Evolutionary conservation across 352 stramenopile genomes (phyloP).

Genomic region (Phytophthora pistaciae): DNA sequence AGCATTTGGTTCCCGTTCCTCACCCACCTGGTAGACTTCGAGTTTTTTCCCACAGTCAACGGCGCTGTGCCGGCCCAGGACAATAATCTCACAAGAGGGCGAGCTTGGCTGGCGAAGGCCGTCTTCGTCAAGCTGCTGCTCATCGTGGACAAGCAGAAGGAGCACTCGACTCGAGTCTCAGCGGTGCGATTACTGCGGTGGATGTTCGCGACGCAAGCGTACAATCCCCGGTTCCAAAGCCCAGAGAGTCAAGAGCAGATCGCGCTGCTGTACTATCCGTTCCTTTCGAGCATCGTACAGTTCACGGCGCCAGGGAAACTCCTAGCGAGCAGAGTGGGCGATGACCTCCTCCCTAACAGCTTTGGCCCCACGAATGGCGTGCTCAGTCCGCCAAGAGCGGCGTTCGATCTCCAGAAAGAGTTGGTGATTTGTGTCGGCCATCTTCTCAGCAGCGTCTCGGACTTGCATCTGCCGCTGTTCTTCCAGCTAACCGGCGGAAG

Average conservation of each 20-base stretch:
- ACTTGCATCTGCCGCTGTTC: slow-evolving; percentile 47
- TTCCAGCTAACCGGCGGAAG: slow-evolving; percentile 37
- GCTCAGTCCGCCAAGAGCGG: slow-evolving; percentile 8
- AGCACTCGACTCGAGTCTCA: slow-evolving; percentile 66
- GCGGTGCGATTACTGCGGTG: slow-evolving; percentile 61
- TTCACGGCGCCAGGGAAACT: slow-evolving; percentile 66
- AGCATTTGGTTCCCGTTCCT: slow-evolving; percentile 80
- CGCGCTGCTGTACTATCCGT: slow-evolving; percentile 67
- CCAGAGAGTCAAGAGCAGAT: slow-evolving; percentile 64
- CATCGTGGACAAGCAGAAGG: slow-evolving; percentile 65
- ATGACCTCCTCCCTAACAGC: background rate
- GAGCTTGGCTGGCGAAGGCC: slow-evolving; percentile 64
- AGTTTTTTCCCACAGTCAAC: slow-evolving; percentile 76
- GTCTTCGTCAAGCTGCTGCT: slow-evolving; percentile 62
- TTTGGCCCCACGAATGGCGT: background rate
- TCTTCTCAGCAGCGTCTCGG: slow-evolving; percentile 68
- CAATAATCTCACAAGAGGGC: slow-evolving; percentile 12
- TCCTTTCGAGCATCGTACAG: slow-evolving; percentile 51
- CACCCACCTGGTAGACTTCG: slow-evolving; percentile 70
- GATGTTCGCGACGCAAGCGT: slow-evolving; percentile 71
- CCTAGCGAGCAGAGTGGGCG: slow-evolving; percentile 24
- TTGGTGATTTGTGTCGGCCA: slow-evolving; percentile 71
- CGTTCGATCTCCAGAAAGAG: slow-evolving; percentile 61
- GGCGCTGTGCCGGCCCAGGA: slow-evolving; percentile 20
- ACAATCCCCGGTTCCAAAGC: slow-evolving; percentile 58